Evolutionary conservation across 2,329 filamentous ascomycete genomes (phyloP).

Genomic region (Fulvia fulva): DNA sequence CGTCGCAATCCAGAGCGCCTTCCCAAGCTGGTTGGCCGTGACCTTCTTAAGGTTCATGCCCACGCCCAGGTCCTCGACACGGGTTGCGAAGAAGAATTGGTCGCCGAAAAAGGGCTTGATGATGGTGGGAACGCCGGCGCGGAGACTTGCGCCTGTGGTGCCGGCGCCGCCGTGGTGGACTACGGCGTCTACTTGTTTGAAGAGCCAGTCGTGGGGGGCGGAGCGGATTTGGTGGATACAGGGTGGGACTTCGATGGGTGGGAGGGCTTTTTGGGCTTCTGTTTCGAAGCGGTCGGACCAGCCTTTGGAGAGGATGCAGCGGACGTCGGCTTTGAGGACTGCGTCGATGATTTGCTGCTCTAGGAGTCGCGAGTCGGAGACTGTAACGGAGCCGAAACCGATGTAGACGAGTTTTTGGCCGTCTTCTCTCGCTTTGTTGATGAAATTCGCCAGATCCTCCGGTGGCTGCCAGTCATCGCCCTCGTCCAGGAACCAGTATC

Average conservation of each 20-base stretch:
- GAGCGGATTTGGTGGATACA: constrained; percentile 86
- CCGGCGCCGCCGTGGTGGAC: constrained; percentile 93
- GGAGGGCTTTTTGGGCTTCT: constrained; percentile 52
- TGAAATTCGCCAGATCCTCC: constrained; percentile 72
- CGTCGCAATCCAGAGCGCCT: constrained; percentile 86
- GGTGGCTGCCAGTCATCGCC: constrained; percentile 67
- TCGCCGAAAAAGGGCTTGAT: constrained; percentile 97
- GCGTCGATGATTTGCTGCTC: constrained; percentile 92
- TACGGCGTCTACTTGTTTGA: constrained; percentile 86
- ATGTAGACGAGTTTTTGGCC: constrained; percentile 93
- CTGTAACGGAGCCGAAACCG: constrained; percentile 93
- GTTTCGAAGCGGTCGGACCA: constrained; percentile 83
- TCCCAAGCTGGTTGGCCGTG: constrained; percentile 78
- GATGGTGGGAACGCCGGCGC: constrained; percentile 88
- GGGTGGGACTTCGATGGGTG: constrained; percentile 65
- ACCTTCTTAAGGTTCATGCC: constrained; percentile 85
- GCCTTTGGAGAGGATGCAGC: constrained; percentile 91
- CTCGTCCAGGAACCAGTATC: constrained; percentile 97
- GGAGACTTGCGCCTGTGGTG: constrained; percentile 87
- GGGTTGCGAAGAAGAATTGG: constrained; percentile 89
- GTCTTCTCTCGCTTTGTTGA: constrained; percentile 73
- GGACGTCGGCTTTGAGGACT: constrained; percentile 83
- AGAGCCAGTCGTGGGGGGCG: constrained; percentile 95
- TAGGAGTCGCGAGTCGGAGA: constrained; percentile 81
- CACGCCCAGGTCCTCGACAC: constrained; percentile 90